A percentile compares a stretch with the other conserved stretches of the same genome.
Evolutionary conservation across 805 yeast genomes (phyloP).

Genomic region (Teunomyces cretensis): DNA sequence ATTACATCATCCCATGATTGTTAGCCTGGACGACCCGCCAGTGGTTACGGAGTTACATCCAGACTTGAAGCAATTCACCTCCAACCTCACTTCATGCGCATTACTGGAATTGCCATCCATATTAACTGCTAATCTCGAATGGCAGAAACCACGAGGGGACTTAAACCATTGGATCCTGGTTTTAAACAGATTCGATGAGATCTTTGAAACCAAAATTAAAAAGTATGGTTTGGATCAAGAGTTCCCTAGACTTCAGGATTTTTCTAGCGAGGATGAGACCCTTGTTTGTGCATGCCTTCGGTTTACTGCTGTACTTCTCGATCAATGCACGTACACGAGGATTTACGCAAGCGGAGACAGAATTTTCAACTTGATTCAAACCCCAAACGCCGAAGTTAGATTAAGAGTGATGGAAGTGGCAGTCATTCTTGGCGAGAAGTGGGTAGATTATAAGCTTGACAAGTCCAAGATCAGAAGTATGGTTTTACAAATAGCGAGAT

Average conservation of each 20-base stretch:
- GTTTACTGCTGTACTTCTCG: conserved; percentile 63
- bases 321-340: conserved; percentile 65
- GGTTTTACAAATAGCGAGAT: conserved; percentile 53
- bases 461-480: conserved; percentile 44
- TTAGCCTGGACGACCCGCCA: conserved; percentile 28
- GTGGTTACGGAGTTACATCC: conserved; percentile 29
- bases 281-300: conserved; percentile 52
- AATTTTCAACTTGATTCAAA: conserved; percentile 55
- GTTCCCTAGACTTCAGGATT: conserved; percentile 44
- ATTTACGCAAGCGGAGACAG: conserved; percentile 68
- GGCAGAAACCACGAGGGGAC: conserved; percentile 70
- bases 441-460: conserved; percentile 44
- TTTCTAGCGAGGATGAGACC: conserved; percentile 46
- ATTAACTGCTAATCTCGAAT: conserved; percentile 38
- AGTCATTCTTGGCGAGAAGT: conserved; percentile 60
- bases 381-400: conserved; percentile 60
- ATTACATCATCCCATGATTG: conserved; percentile 29
- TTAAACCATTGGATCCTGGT: conserved; percentile 75
- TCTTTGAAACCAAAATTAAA: conserved; percentile 53
- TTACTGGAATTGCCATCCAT: conserved; percentile 40
- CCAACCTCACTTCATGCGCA: conserved; percentile 37
- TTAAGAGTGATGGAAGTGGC: conserved; percentile 61
- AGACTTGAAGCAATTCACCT: conserved; percentile 27
- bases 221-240: conserved; percentile 54
- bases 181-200: conserved; percentile 70